phyloP scores from a whole-genome alignment of 345 rosid species.

The Mangifera indica region DNA sequence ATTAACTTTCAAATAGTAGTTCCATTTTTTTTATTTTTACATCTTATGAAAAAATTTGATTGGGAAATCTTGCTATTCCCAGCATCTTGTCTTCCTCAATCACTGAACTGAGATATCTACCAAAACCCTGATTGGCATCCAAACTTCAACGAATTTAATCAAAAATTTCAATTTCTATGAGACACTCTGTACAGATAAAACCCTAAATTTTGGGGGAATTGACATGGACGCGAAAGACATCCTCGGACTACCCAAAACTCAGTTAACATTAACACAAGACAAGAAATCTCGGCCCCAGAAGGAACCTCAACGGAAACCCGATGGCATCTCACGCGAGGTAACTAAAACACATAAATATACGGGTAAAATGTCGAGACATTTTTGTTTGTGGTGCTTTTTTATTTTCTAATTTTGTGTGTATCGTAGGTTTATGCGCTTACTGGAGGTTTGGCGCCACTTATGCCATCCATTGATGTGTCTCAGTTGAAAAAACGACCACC shows the following conservation, averaged over 20 bases:
- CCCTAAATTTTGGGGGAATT: conserved; percentile 32
- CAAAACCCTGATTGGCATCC: too few relatives aligned
- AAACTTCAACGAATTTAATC: neutral
- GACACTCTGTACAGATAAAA: neutral
- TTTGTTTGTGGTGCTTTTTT: neutral
- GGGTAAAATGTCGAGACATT: neutral
- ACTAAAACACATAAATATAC: neutral
- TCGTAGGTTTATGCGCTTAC: conserved; percentile 94
- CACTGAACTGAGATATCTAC: too few relatives aligned
- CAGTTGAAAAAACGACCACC: conserved; percentile 77
- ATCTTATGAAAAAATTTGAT: neutral
- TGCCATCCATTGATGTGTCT: conserved; percentile 80
- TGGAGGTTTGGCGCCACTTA: conserved; percentile 93
- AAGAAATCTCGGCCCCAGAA: conserved; percentile 87
- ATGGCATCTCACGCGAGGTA: conserved; percentile 97
- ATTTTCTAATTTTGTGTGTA: neutral
- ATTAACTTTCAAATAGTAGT: too few relatives aligned
- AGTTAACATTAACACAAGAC: conserved; percentile 62
- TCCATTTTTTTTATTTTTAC: neutral
- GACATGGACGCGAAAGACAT: conserved; percentile 86
- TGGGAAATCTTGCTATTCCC: neutral
- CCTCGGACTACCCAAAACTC: conserved; percentile 77
- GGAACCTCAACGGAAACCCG: conserved; percentile 92
- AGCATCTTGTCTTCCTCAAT: neutral
- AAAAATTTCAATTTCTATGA: neutral